A percentile compares a stretch with the other conserved stretches of the same genome.
These are phyloP conservation scores for Termitomyces sp. DNA, from an alignment of 768 basidiomycete genomes.

Conservation along the genomic window DNA sequence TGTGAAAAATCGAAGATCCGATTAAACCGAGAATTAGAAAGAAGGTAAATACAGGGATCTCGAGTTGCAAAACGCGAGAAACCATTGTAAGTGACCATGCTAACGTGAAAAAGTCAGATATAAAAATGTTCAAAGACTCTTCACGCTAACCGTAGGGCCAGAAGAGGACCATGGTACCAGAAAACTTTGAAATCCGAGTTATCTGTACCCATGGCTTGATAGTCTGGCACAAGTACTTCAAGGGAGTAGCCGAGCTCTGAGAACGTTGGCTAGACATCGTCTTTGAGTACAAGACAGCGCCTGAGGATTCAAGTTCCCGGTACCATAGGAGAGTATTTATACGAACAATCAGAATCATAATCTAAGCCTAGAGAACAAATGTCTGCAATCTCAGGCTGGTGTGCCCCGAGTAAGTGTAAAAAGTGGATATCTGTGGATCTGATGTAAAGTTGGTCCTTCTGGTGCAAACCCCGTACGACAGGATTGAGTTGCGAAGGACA, in stretches of 20 bases:
- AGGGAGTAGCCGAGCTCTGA: conserved; percentile 5
- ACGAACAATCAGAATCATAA: too few relatives aligned
- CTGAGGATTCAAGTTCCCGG: too few relatives aligned
- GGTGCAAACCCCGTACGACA: too few relatives aligned
- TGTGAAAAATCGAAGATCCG: conserved; percentile 15
- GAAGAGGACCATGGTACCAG: conserved; percentile 18
- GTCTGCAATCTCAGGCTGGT: too few relatives aligned
- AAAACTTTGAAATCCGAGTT: conserved; percentile 16
- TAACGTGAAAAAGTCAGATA: background rate
- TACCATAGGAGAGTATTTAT: too few relatives aligned
- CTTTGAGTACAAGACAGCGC: background rate
- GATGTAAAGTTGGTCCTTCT: too few relatives aligned
- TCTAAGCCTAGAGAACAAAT: too few relatives aligned
- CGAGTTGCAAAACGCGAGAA: conserved; percentile 11
- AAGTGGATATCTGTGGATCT: too few relatives aligned
- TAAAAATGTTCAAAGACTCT: background rate
- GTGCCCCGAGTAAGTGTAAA: too few relatives aligned
- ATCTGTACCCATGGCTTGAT: conserved; percentile 17
- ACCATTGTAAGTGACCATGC: conserved; percentile 18
- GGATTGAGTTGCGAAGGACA: too few relatives aligned
- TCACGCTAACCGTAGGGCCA: conserved; percentile 14
- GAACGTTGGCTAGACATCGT: conserved; percentile 6
- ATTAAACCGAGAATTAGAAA: conserved; percentile 13
- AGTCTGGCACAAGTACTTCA: conserved; percentile 6
- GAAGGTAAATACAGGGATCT: conserved; percentile 5